phyloP scores from a whole-genome alignment of 148 eudicot species.

The Arctostaphylos glauca region DNA sequence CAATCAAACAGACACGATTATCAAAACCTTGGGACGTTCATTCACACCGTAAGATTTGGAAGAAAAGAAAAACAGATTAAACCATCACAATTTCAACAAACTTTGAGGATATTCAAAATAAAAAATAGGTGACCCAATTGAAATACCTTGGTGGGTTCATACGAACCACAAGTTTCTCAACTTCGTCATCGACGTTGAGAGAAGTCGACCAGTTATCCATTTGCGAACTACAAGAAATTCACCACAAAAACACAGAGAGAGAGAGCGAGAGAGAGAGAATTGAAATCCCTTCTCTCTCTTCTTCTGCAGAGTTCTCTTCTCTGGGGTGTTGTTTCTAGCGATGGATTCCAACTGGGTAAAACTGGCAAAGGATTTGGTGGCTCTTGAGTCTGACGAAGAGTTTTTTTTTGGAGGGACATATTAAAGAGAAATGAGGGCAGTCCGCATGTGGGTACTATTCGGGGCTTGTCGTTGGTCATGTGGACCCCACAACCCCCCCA shows the following conservation, averaged over 20 bases:
- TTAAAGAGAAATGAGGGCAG: background rate
- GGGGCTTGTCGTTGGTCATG: background rate
- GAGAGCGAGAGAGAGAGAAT: slow-evolving; percentile 10
- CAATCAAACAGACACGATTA: background rate
- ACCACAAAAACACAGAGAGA: background rate
- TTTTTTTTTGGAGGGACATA: slow-evolving; percentile 14
- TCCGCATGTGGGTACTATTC: background rate
- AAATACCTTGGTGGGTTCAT: slow-evolving; percentile 82
- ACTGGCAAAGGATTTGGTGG: slow-evolving; percentile 17
- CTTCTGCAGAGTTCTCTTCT: background rate
- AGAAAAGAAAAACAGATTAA: background rate
- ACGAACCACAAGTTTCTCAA: slow-evolving; percentile 74
- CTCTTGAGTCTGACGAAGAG: slow-evolving; percentile 43
- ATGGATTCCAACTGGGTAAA: slow-evolving; percentile 14
- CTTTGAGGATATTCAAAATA: background rate
- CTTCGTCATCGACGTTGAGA: slow-evolving; percentile 65
- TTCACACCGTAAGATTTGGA: background rate
- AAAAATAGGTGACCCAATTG: background rate
- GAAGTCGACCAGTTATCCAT: slow-evolving; percentile 74
- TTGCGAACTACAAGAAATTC: slow-evolving; percentile 1
- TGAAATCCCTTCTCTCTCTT: background rate
- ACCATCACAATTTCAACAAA: slow-evolving; percentile 19
- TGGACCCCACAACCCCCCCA: background rate
- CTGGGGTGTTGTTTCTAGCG: background rate
- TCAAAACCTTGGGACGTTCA: background rate